Evolutionary conservation across 352 stramenopile genomes (phyloP), one percentile per base, ranked within the genome.

Genomic region (Phytopythium mirpurense): DNA sequence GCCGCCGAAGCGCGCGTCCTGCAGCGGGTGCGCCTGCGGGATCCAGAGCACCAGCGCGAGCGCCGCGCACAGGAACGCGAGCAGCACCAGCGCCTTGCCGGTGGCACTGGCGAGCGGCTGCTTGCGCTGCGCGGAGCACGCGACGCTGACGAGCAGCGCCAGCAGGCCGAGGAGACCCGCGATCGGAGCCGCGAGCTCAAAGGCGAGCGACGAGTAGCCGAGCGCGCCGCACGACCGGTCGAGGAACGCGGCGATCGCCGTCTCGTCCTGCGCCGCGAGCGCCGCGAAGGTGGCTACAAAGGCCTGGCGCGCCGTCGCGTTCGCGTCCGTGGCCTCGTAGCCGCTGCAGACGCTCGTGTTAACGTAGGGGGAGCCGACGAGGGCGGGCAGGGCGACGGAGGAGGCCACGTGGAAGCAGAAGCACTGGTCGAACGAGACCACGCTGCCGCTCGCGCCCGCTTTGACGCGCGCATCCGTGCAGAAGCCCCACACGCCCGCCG

Each of bases 371-470:
- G 31, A 42, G 47, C 11, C 29, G 19, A 29, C 29, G n/a, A 43
- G 5, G 19, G 29, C 12, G n/a, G 31, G 47, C 32, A 43, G 29
- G 11, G 21, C n/a, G 19, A 34, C 14, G 47, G 19, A 19, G 11
- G 47, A 40, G 11, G 47, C 15, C 47, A 24, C 14, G 47, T 53
- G 47, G 31, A 53, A 42, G 47, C 32, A 53, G 47, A 53, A 53
- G 47, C 47, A 53, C 47, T 53, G 31, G 32, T 53, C 47, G 47
- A 53, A 43, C 47, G 47, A 40, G 29, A 52, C 2, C 31, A 32
- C 2, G 16, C 31, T 41, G 27, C n/a, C 24, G 12, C 11, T 51
- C 10, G 26, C 23, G 19, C 21, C 21, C n/a, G 21, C 34, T 32
- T 31, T 12, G 26, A 53, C 47, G 29, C 32, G 9, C 32, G 19